These are phyloP conservation scores for Pleurotus tuoliensis DNA, from an alignment of 768 basidiomycete species.

Conservation along the genomic window DNA sequence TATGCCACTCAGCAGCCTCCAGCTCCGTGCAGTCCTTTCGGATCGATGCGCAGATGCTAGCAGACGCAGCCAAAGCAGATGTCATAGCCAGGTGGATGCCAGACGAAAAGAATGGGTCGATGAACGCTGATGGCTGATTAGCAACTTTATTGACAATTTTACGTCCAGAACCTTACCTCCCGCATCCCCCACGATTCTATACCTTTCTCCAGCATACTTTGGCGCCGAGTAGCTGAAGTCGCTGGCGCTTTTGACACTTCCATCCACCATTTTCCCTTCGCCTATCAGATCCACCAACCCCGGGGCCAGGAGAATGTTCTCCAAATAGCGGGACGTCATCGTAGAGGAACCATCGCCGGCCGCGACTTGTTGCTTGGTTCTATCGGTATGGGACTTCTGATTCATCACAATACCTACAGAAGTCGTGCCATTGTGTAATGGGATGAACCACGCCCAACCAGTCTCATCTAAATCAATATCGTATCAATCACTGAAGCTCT, in stretches of 20 bases:
- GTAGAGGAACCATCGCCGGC: constrained; percentile 20
- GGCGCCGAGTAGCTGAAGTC: constrained; percentile 67
- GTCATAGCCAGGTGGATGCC: constrained; percentile 64
- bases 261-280: constrained; percentile 32
- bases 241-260: constrained; percentile 47
- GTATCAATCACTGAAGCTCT: neutral
- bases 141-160: neutral
- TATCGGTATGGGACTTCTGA: constrained; percentile 29
- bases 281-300: constrained; percentile 39
- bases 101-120: constrained; percentile 64
- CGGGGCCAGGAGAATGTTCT: constrained; percentile 44
- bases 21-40: constrained; percentile 44
- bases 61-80: constrained; percentile 55
- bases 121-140: constrained; percentile 41
- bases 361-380: constrained; percentile 20
- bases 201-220: constrained; percentile 49
- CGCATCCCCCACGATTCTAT: constrained; percentile 64
- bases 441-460: constrained; percentile 58
- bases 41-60: constrained; percentile 54
- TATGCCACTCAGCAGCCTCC: constrained; percentile 50
- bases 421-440: constrained; percentile 43
- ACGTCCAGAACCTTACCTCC: constrained; percentile 23
- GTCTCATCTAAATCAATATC: constrained; percentile 34
- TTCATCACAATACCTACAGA: constrained; percentile 51
- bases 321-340: constrained; percentile 37